Conservation (phyloP, 1,284 basidiomycete genomes). For the Quambalaria eucalypti region DNA sequence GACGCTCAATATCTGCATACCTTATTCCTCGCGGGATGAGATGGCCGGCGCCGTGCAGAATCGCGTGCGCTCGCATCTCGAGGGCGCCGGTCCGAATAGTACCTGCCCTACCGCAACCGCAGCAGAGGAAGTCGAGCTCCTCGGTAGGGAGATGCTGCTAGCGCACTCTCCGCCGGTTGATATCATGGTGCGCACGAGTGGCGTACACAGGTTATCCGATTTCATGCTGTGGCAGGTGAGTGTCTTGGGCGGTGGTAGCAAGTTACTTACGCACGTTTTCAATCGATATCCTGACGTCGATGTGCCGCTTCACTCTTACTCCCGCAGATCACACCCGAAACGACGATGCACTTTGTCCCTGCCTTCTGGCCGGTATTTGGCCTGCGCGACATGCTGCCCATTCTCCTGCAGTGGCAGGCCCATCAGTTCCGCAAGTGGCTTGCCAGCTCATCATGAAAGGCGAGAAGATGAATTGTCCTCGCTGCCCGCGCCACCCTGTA, state of each 20-base stretch:
- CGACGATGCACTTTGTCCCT: constrained; percentile 82
- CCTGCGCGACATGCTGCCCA: constrained; percentile 71
- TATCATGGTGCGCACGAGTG: constrained; percentile 82
- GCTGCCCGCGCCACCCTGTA: no score
- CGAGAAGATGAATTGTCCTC: no score
- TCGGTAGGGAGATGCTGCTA: constrained; percentile 44
- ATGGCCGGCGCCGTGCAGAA: constrained; percentile 59
- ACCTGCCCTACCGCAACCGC: not conserved
- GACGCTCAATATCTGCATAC: constrained; percentile 87
- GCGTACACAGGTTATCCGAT: constrained; percentile 80
- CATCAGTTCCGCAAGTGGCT: not conserved
- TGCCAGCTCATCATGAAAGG: no score
- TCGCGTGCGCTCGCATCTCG: not conserved
- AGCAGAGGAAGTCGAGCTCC: constrained; percentile 2
- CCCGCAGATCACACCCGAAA: constrained; percentile 64
- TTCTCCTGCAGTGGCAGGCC: constrained; percentile 71
- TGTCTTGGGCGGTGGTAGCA: not conserved
- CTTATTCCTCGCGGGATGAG: constrained; percentile 86
- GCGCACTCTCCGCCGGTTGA: constrained; percentile 72
- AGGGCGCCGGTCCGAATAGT: not conserved
- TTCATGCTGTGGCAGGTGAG: constrained; percentile 77
- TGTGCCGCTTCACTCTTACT: no score
- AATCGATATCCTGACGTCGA: no score
- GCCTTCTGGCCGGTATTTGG: constrained; percentile 94
- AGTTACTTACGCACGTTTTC: not conserved